Evolutionary conservation across 768 basidiomycete species (phyloP).

Genomic region (Hypholoma fasciculare): DNA sequence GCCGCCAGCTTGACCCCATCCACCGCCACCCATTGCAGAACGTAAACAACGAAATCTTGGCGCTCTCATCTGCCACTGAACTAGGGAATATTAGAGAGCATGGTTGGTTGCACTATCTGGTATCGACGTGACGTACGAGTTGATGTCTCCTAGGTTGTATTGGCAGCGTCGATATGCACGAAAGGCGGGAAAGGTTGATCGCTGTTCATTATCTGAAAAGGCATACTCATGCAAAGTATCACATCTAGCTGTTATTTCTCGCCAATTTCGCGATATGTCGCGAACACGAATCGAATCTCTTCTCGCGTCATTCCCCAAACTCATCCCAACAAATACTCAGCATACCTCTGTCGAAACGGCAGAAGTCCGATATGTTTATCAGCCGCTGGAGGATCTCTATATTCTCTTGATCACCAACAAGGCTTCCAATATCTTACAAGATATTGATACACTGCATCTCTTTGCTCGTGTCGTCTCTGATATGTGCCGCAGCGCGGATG

Average conservation of each 20-base stretch:
- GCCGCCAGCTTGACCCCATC: no score
- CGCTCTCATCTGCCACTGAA: no score
- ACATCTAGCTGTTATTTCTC: conserved; percentile 83
- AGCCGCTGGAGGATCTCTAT: conserved; percentile 95
- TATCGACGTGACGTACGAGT: not conserved
- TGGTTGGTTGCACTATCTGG: not conserved
- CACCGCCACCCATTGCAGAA: no score
- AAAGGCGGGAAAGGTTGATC: conserved; percentile 87
- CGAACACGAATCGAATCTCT: conserved; percentile 92
- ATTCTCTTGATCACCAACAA: conserved; percentile 98
- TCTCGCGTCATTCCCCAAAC: conserved; percentile 94
- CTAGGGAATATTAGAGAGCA: no score
- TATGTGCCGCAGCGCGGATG: conserved; percentile 82
- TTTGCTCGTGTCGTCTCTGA: conserved; percentile 94
- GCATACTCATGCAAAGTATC: not conserved
- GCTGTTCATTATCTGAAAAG: not conserved
- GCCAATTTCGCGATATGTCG: conserved; percentile 94
- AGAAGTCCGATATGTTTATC: conserved; percentile 96
- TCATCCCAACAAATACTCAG: conserved; percentile 92
- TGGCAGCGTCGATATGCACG: conserved; percentile 94
- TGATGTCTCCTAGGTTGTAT: conserved; percentile 63
- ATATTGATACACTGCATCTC: conserved; percentile 94
- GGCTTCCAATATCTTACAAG: conserved; percentile 97
- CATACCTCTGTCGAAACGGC: conserved; percentile 96
- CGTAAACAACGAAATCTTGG: no score